phyloP scores from a whole-genome alignment of 2,329 filamentous ascomycete genomes.

The Leptographium galeiforme region DNA sequence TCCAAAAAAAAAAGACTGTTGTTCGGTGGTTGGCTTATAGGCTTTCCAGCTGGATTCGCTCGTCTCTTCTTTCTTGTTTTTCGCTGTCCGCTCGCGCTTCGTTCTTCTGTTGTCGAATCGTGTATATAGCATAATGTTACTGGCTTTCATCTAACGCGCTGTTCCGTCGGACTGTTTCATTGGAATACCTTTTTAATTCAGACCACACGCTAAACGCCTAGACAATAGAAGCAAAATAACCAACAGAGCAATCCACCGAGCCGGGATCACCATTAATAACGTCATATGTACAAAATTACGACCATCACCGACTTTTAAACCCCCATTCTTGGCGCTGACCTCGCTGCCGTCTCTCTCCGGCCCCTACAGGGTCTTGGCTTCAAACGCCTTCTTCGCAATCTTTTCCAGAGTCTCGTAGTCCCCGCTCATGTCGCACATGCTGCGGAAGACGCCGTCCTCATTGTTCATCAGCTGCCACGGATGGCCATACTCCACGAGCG shows the following conservation, averaged over 20 bases:
- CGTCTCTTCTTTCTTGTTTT: no score
- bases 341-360: neutral
- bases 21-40: no score
- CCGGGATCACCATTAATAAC: neutral
- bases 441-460: slow-evolving; percentile 47
- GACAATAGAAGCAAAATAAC: neutral
- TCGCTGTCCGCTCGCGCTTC: no score
- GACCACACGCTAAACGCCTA: neutral
- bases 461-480: slow-evolving; percentile 69
- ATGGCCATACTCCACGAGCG: slow-evolving; percentile 80
- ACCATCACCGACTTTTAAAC: neutral
- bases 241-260: neutral
- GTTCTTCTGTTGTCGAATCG: no score
- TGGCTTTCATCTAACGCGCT: neutral
- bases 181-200: neutral
- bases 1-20: no score
- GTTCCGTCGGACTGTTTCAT: neutral
- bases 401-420: slow-evolving; percentile 37
- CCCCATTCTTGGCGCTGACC: neutral
- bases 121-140: neutral
- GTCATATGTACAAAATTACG: neutral
- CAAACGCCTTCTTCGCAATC: slow-evolving; percentile 40
- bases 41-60: no score
- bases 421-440: slow-evolving; percentile 54
- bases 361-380: slow-evolving; percentile 15